Conservation (phyloP, 345 rosid genomes). For the Rhodamnia argentea region DNA sequence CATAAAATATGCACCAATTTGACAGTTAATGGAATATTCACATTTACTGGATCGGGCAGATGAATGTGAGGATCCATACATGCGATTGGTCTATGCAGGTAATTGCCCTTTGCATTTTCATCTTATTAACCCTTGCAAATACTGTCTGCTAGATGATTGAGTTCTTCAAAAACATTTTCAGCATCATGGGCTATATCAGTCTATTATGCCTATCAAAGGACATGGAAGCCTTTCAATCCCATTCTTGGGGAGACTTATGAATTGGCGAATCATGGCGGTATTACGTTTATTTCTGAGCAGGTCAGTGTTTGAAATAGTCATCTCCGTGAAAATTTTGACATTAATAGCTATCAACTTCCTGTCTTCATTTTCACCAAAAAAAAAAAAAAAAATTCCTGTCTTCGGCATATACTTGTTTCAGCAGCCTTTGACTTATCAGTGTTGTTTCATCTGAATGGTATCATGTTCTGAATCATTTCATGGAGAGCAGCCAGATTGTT, state of each 20-base stretch:
- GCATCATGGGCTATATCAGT: constrained; percentile 91
- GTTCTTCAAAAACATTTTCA: constrained; percentile 18
- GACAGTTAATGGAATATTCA: constrained; percentile 85
- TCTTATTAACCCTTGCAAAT: neutral
- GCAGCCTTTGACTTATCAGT: neutral
- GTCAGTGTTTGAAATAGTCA: constrained; percentile 16
- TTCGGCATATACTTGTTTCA: neutral
- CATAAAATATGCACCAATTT: constrained; percentile 3
- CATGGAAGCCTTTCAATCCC: constrained; percentile 98
- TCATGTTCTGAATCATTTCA: neutral
- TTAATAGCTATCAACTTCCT: neutral
- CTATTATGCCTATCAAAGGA: constrained; percentile 69
- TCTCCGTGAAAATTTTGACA: neutral
- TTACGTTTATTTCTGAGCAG: constrained; percentile 84
- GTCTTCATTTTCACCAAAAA: no score
- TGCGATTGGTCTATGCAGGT: constrained; percentile 87
- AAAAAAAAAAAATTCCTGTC: no score
- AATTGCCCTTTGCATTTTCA: neutral
- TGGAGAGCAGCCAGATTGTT: neutral
- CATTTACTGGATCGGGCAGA: constrained; percentile 76
- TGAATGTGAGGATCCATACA: constrained; percentile 80
- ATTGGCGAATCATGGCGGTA: constrained; percentile 65
- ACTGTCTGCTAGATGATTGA: neutral
- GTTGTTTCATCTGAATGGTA: neutral
- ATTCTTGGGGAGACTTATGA: constrained; percentile 97